A percentile compares a stretch with the other conserved stretches of the same genome.
phyloP scores from a whole-genome alignment of 768 basidiomycete genomes.

The Russula earlei region DNA sequence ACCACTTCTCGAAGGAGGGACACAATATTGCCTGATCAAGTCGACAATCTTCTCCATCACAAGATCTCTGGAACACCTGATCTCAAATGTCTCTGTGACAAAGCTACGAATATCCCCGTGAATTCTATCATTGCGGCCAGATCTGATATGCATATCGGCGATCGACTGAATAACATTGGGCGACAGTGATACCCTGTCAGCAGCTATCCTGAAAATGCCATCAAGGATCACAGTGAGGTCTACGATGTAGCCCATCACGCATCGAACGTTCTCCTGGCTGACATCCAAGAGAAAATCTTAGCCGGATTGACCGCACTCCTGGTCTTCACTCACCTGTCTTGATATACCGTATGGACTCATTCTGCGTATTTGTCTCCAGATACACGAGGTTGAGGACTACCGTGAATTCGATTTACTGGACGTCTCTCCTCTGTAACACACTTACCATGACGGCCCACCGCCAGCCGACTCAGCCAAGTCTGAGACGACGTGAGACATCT shows the following conservation, averaged over 20 bases:
- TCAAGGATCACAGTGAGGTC: neutral
- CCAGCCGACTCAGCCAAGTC: neutral
- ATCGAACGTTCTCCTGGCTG: neutral
- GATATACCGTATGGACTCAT: neutral
- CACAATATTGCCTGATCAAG: slow-evolving; percentile 2
- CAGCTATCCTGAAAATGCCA: neutral
- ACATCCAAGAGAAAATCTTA: neutral
- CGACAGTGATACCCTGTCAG: neutral
- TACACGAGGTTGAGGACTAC: neutral
- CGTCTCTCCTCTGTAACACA: no score
- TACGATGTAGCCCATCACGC: slow-evolving; percentile 8
- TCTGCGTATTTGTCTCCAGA: neutral
- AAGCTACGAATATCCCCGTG: neutral
- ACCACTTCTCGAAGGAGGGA: neutral
- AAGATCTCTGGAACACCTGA: neutral
- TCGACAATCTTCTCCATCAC: slow-evolving; percentile 8
- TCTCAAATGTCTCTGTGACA: neutral
- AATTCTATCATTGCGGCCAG: neutral
- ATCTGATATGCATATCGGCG: neutral
- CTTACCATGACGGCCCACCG: neutral
- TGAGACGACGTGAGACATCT: slow-evolving; percentile 1
- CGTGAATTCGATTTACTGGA: neutral
- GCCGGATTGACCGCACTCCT: neutral
- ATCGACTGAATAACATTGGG: no score
- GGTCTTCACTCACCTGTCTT: neutral